phyloP scores from a whole-genome alignment of 768 basidiomycete species.

The Lentinus brumalis region DNA sequence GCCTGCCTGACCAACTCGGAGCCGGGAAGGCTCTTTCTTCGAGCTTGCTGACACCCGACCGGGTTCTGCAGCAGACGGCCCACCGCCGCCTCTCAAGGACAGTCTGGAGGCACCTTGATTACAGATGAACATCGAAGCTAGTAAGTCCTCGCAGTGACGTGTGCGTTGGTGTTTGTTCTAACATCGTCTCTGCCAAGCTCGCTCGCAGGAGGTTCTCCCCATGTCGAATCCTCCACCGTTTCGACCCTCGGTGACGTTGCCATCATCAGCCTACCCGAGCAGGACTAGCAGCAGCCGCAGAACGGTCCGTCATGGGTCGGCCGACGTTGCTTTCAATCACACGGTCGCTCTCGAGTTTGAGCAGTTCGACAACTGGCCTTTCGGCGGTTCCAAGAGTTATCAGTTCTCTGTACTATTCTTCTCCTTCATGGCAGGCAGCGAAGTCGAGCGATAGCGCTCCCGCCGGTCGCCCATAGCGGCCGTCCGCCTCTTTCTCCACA shows the following conservation, averaged over 20 bases:
- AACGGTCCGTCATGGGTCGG: slow-evolving; percentile 10
- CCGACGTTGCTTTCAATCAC: slow-evolving; percentile 8
- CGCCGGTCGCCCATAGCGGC: background rate
- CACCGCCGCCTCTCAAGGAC: too few species aligned
- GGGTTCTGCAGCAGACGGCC: too few species aligned
- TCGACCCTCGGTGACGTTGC: background rate
- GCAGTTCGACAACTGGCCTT: slow-evolving; percentile 26
- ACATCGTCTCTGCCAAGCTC: background rate
- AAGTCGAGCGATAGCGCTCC: slow-evolving; percentile 16
- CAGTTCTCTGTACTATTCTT: slow-evolving; percentile 20
- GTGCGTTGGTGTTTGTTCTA: too few species aligned
- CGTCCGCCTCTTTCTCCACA: background rate
- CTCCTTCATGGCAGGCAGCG: slow-evolving; percentile 9
- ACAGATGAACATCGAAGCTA: too few species aligned
- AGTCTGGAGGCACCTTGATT: too few species aligned
- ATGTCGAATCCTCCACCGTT: too few species aligned
- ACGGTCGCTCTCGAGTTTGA: slow-evolving; percentile 19
- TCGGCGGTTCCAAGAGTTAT: slow-evolving; percentile 11
- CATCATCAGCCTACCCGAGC: slow-evolving; percentile 13
- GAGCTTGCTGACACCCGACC: too few species aligned
- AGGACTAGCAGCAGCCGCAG: slow-evolving; percentile 6
- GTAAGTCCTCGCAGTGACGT: too few species aligned
- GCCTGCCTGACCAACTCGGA: too few species aligned
- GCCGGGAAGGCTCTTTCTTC: too few species aligned
- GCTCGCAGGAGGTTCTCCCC: background rate